Percentiles rank a stretch among this genome's conserved stretches.
Evolutionary conservation across 768 basidiomycete species (phyloP).

Genomic region (Coprinellus micaceus): DNA sequence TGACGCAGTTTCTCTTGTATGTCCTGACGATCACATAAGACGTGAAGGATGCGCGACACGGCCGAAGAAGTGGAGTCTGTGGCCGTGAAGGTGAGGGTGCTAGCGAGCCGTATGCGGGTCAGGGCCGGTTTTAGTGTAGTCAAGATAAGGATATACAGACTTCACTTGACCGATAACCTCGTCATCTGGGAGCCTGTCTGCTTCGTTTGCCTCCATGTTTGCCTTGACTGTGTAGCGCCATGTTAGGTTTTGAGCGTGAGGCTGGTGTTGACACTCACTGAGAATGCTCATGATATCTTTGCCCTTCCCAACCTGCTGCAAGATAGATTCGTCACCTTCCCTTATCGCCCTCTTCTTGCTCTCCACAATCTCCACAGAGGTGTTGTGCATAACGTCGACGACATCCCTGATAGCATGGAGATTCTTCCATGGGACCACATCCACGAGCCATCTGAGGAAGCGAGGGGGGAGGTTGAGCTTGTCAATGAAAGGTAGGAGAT

Average conservation of each 20-base stretch:
- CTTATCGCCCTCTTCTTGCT: conserved; percentile 34
- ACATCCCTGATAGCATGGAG: conserved; percentile 27
- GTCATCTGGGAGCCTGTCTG: conserved; percentile 29
- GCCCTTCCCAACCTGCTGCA: conserved; percentile 33
- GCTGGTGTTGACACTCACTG: conserved; percentile 26
- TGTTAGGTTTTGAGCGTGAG: not conserved
- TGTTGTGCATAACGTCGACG: conserved; percentile 32
- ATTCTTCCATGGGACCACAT: conserved; percentile 27
- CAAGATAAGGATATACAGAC: not conserved
- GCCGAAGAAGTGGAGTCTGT: conserved; percentile 41
- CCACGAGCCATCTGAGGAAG: conserved; percentile 32
- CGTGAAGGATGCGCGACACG: conserved; percentile 29
- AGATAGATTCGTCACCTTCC: conserved; percentile 31
- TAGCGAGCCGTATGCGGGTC: too few relatives aligned
- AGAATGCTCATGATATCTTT: conserved; percentile 47
- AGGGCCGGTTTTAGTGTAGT: too few relatives aligned
- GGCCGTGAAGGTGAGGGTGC: conserved; percentile 36
- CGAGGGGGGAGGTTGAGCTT: conserved; percentile 23
- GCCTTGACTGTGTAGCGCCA: conserved; percentile 33
- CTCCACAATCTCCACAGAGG: conserved; percentile 32
- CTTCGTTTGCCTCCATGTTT: conserved; percentile 30
- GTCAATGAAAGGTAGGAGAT: conserved; percentile 13
- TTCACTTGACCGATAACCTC: conserved; percentile 39
- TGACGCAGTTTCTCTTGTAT: conserved; percentile 35
- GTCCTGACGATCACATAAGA: conserved; percentile 31